Evolutionary conservation across 768 basidiomycete species (phyloP).

Genomic region (Boletus insuetus): DNA sequence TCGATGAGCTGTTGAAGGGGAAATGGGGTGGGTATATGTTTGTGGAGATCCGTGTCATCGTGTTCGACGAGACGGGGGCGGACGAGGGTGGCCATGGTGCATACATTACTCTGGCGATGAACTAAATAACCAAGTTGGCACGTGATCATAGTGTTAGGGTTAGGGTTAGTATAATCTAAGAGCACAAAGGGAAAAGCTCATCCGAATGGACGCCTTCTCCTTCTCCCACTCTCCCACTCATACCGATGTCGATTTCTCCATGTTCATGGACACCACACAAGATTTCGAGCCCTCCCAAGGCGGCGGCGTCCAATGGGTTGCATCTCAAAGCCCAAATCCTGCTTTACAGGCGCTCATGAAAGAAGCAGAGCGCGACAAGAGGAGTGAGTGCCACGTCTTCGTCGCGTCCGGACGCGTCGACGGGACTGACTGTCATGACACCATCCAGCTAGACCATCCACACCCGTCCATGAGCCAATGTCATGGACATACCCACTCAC

Average conservation of each 20-base stretch:
- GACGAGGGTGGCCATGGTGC: slow-evolving; percentile 32
- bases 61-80: slow-evolving; percentile 8
- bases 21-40: slow-evolving; percentile 22
- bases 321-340: slow-evolving; percentile 25
- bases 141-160: slow-evolving; percentile 12
- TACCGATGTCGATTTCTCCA: neutral
- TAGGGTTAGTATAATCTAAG: neutral
- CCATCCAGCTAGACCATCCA: slow-evolving; percentile 16
- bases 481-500: slow-evolving; percentile 17
- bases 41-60: slow-evolving; percentile 1
- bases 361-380: slow-evolving; percentile 27
- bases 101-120: neutral
- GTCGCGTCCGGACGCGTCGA: neutral
- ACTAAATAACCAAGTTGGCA: slow-evolving; percentile 12
- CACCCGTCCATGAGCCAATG: slow-evolving; percentile 6
- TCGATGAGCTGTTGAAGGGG: slow-evolving; percentile 14
- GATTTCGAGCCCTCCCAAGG: slow-evolving; percentile 7
- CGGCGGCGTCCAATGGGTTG: slow-evolving; percentile 24
- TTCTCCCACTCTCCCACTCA: too few relatives aligned
- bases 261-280: slow-evolving; percentile 14
- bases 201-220: neutral
- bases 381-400: slow-evolving; percentile 10
- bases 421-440: neutral
- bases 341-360: slow-evolving; percentile 23
- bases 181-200: neutral